Conservation (phyloP, 106 monocot species). For the Iris macrosiphon region DNA sequence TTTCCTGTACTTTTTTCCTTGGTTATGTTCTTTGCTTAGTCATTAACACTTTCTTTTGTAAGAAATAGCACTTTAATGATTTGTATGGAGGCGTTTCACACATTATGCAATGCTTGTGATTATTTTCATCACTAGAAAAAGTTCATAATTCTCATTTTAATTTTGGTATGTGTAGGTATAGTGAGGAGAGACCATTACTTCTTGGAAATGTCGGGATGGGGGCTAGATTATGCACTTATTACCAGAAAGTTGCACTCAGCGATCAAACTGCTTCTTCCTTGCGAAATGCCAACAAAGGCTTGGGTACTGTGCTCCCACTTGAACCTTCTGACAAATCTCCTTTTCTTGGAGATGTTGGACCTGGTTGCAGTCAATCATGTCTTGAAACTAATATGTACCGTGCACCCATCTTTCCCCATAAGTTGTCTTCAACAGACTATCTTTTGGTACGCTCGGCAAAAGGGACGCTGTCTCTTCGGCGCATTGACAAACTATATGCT, state of each 20-base stretch:
- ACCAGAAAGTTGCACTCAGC: constrained; percentile 58
- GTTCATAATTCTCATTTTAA: too few relatives aligned
- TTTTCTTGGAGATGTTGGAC: constrained; percentile 86
- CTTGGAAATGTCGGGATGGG: constrained; percentile 93
- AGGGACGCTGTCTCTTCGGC: constrained; percentile 78
- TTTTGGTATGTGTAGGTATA: constrained; percentile 48
- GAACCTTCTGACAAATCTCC: constrained; percentile 90
- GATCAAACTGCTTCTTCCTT: constrained; percentile 67
- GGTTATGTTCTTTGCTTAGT: too few relatives aligned
- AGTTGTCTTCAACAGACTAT: constrained; percentile 75
- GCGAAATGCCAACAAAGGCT: constrained; percentile 46
- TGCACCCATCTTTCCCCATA: constrained; percentile 85
- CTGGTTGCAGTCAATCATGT: constrained; percentile 78
- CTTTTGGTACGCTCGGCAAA: constrained; percentile 91
- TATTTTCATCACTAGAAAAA: too few relatives aligned
- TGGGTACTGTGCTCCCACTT: constrained; percentile 69
- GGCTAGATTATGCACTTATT: constrained; percentile 92
- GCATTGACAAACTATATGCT: constrained; percentile 69
- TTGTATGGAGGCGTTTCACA: too few relatives aligned
- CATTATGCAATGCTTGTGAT: too few relatives aligned
- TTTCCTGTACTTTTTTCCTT: too few relatives aligned
- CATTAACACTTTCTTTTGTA: too few relatives aligned
- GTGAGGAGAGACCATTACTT: constrained; percentile 91
- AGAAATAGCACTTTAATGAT: too few relatives aligned
- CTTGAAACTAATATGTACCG: constrained; percentile 94